Percentiles rank a stretch among this genome's conserved stretches.
phyloP scores from a whole-genome alignment of 306 rosid species.

The Fagus sylvatica region DNA sequence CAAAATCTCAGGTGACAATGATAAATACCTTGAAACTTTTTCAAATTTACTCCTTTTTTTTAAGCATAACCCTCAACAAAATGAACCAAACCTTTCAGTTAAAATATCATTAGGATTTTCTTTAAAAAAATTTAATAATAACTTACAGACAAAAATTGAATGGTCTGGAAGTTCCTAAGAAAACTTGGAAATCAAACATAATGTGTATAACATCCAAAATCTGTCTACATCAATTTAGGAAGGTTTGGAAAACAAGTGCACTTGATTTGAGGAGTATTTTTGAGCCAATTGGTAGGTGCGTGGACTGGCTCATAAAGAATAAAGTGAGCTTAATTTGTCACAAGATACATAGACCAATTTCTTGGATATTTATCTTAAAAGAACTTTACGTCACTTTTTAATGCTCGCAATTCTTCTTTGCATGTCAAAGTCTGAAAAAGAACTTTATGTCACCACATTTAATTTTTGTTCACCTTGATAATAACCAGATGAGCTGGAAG shows the following conservation, averaged over 20 bases:
- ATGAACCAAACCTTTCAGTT: too few relatives aligned
- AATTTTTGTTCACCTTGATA: slow-evolving; percentile 64
- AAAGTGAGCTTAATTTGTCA: neutral
- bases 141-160: too few relatives aligned
- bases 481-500: slow-evolving; percentile 99
- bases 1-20: too few relatives aligned
- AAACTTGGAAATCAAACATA: neutral
- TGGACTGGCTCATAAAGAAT: neutral
- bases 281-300: neutral
- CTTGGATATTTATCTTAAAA: neutral
- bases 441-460: neutral
- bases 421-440: neutral
- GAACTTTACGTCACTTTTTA: neutral
- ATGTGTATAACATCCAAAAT: neutral
- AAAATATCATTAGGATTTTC: too few relatives aligned
- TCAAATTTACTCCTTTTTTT: too few relatives aligned
- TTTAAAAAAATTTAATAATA: too few relatives aligned
- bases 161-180: neutral
- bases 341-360: neutral
- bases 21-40: too few relatives aligned
- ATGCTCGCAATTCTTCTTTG: neutral
- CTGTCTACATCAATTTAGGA: neutral
- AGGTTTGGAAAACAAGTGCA: neutral
- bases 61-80: too few relatives aligned
- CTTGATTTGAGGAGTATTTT: neutral